Base-by-base conservation (phyloP, 2,329 filamentous ascomycete species). In the Penicillium hesseltinei region DNA sequence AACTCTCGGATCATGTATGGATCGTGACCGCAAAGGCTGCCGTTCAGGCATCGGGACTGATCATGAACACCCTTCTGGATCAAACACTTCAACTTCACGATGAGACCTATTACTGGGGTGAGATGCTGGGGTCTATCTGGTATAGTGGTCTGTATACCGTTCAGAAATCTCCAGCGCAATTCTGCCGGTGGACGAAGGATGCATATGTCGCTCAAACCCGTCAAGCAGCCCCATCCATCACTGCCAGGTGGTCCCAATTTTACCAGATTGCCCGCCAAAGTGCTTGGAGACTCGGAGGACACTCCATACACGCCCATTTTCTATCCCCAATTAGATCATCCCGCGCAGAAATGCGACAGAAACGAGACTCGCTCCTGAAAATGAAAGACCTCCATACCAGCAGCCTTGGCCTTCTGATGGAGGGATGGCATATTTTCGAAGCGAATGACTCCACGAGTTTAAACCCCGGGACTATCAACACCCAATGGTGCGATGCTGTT, bases 91-190 rank as follows among this genome's bases (percentile, higher is more conserved):
- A 88, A 0, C 76, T 99, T 19, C 90, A 87, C 66, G 88, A 96
- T 63, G 92, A 96, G 65, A 88, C 96, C 25, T 92, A 89, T 86
- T 97, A 97, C 73, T 99, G 94, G 94, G 91, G 96, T 69, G 89
- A 94, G 64, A 84, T 97, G 2, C 77, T 96, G 31, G 84, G 85
- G 10, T 95, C 91, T 0, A 88, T 91, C 65, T 82, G 85, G 48
- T 90, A 88, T 68, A 92, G 90, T 62, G 88, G 86, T 33, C 72
- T 97, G 4, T 97, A 97, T 74, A 88, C 90, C 15, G 77, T 95
- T 9, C 94, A 99, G 73, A 96, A 88, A 0, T 91, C 88, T 0
- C 94, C 94, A 0, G 67, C 88, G 40, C 83, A 90, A 19, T 73
- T 96, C 35, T 93, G 87, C 85, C 77, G 80, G 3, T 91, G 89